phyloP scores from a whole-genome alignment of 2,329 filamentous ascomycete species.

The Xylaria polymorpha region DNA sequence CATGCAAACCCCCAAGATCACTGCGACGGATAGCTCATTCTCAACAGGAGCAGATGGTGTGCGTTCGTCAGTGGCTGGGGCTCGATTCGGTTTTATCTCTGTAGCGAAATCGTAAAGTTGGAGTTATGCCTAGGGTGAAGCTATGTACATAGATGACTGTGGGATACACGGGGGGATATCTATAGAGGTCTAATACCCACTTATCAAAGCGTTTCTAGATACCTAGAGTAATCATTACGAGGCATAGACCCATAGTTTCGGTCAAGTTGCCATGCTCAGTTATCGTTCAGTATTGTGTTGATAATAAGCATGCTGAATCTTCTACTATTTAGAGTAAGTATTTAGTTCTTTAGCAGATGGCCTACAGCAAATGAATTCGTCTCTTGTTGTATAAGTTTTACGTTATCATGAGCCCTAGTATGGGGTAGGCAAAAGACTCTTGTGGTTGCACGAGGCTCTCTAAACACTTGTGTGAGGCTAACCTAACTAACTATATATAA shows the following conservation, averaged over 20 bases:
- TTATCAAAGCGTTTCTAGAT: neutral
- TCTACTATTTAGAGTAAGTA: neutral
- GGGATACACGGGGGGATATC: neutral
- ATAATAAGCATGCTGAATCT: neutral
- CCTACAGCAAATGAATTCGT: too few species aligned
- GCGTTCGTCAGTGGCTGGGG: constrained; percentile 36
- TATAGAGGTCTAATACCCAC: constrained; percentile 1
- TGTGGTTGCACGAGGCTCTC: too few species aligned
- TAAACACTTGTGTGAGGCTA: too few species aligned
- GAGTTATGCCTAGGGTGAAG: neutral
- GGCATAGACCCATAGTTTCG: neutral
- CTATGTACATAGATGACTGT: constrained; percentile 2
- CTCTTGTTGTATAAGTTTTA: neutral
- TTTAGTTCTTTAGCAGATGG: neutral
- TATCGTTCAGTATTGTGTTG: neutral
- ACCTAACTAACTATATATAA: too few species aligned
- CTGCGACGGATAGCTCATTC: constrained; percentile 39
- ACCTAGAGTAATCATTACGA: neutral
- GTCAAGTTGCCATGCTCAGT: neutral
- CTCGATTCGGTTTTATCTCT: constrained; percentile 47
- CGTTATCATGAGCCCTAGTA: neutral
- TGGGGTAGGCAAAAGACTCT: too few species aligned
- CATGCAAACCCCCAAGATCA: constrained; percentile 41
- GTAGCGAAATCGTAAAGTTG: constrained; percentile 42
- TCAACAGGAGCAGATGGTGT: constrained; percentile 46